Base-by-base conservation (phyloP, 352 stramenopile genomes). In the Globisporangium spinosum region DNA sequence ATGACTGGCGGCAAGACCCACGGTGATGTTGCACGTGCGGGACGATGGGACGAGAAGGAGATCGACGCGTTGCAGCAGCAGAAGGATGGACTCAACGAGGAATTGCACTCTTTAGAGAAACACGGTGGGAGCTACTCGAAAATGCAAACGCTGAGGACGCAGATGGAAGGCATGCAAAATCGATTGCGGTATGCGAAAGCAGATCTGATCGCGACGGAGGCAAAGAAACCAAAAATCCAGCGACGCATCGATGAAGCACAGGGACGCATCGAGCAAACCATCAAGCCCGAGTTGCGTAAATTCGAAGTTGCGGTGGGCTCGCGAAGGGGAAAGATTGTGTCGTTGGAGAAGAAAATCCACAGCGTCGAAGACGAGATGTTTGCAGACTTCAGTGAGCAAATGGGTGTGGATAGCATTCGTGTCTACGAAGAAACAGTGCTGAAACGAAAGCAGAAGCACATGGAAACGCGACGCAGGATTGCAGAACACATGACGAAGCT, bases 1-100 rank as follows among this genome's bases (percentile, higher is more conserved):
- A 99, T 99, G 96, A 99, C 96, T 0, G 98, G 97, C 54, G 98
- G 97, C 61, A 85, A 91, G 13, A 97, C 93, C 0, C 83, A 91
- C 32, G 92, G 85, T 27, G 89, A 98, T 66, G 62, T 79, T 49
- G 89, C 89, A 55, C 83, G 90, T 27, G 91, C 91, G 35, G 90
- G 89, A 22, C 79, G 93, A 68, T 99, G 94, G 93, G 91, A 98
- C 61, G 92, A 98, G 60, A 95, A 97, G 68, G 95, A 98, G 43
- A 83, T 98, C 8, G 82, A 96, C 32, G 72, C 82, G 6, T 71
- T 98, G 4, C 80, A 96, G 64, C 74, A 86, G 56, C 86, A 94
- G 66, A 96, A 97, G 69, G 83, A 97, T 58, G 69, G 83, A 55
- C 68, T 98, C 3, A 78, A 91, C 45, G 76, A 92, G 25, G 74